Conservation (phyloP, 2,329 filamentous ascomycete species). For the Phialocephala subalpina region DNA sequence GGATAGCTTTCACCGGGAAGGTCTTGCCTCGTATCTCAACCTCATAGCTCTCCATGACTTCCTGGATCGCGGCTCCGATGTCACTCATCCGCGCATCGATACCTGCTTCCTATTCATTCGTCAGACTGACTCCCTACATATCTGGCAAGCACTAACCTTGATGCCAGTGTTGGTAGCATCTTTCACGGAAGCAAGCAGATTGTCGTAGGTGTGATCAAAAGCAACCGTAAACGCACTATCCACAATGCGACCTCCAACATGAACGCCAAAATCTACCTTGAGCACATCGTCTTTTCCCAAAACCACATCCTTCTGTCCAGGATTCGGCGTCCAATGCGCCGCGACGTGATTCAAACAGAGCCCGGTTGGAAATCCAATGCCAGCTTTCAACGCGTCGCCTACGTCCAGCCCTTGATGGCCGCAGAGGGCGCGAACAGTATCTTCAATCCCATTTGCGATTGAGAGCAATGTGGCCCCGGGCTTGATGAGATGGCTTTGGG, state of each 20-base stretch:
- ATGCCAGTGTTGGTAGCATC: constrained; percentile 73
- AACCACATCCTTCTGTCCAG: constrained; percentile 71
- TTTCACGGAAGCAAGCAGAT: constrained; percentile 75
- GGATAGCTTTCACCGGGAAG: constrained; percentile 59
- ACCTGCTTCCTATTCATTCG: constrained; percentile 51
- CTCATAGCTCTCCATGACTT: constrained; percentile 68
- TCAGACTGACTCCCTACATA: constrained; percentile 4
- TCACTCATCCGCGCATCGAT: constrained; percentile 62
- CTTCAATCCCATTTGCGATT: constrained; percentile 62
- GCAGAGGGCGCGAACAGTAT: constrained; percentile 58
- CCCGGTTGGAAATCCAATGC: constrained; percentile 64
- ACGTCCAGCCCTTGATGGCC: constrained; percentile 59
- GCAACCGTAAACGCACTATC: constrained; percentile 83
- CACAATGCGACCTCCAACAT: constrained; percentile 81
- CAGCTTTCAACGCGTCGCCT: constrained; percentile 57
- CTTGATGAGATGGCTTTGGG: constrained; percentile 53
- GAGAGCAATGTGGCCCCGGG: constrained; percentile 57
- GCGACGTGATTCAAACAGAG: constrained; percentile 60
- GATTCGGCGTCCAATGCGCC: constrained; percentile 65
- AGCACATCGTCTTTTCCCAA: constrained; percentile 78
- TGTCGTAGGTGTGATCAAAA: constrained; percentile 79
- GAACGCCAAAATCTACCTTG: constrained; percentile 85
- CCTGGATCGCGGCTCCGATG: constrained; percentile 62
- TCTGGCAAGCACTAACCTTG: constrained; percentile 26
- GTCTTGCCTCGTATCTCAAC: constrained; percentile 58